Evolutionary conservation across 768 basidiomycete genomes (phyloP), one percentile per base, ranked within the genome.

Genomic region (Xerocomellus amylosporus): DNA sequence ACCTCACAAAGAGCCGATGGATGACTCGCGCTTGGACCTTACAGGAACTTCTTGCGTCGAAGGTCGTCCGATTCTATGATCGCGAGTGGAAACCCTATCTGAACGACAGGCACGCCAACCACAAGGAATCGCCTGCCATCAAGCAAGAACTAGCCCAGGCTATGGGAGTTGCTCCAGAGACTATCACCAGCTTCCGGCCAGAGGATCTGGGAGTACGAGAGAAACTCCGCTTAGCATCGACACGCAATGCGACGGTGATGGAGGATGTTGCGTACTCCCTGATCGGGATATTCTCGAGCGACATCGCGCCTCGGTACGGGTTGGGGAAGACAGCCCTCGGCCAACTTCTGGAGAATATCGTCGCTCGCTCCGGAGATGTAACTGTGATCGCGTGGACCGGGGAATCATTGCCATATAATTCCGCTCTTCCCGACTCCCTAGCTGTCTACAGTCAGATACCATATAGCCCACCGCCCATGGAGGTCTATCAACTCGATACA

Each of bases 211-310:
- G 30, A 3, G 38, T 46, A 15, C 54, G 54, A 7, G 54, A 46
- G 19, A 55, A 55, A 20, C 54, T 51, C 28, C 49, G 44, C 15
- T 44, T 55, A n/a, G 54, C 49, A 34, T 55, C 54, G 33, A 46
- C 26, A 4, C 49, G 54, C 22, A 24, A 41, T 1, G 54, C 49
- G 19, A 51, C 31, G 5, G 13, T 14, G 12, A 45, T 46, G 8
- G 54, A 51, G 34, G 54, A 55, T 8, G 12, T 55, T 8, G 49
- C 54, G 13, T 55, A 53, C 8, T 53, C 46, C 10, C 34, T 57
- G 22, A 53, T 57, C 14, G 55, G 55, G 4, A 48, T 57, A 38
- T 57, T 57, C 55, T 34, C 34, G 6, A 57, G 55, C 24, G 51
- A 57, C 17, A 26, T 53, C 20, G 33, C 12, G 33, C 12, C 33